Conservation (phyloP, 768 basidiomycete species). For the Hygrophorus pudorinus region DNA sequence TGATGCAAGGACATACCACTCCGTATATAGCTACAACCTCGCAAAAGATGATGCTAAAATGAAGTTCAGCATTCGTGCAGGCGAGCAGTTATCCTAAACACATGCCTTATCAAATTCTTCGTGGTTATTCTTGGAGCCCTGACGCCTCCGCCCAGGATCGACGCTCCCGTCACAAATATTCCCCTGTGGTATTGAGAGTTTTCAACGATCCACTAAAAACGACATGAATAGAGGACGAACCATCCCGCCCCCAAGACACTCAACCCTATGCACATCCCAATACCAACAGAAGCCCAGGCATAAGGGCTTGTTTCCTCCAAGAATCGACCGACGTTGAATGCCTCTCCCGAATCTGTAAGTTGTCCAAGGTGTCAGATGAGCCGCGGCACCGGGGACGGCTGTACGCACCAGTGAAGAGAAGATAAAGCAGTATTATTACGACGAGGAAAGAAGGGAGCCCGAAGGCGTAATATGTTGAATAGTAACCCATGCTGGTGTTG, state of each 20-base stretch:
- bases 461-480: conserved; percentile 49
- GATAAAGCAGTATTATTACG: conserved; percentile 67
- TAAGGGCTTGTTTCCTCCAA: conserved; percentile 92
- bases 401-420: conserved; percentile 76
- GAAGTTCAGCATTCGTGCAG: not conserved
- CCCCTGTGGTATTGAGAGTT: conserved; percentile 49
- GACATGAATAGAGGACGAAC: conserved; percentile 33
- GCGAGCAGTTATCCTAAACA: not conserved
- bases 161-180: conserved; percentile 94
- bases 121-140: conserved; percentile 88
- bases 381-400: not conserved
- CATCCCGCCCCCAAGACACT: conserved; percentile 94
- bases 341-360: conserved; percentile 66
- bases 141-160: conserved; percentile 93
- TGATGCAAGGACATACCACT: conserved; percentile 45
- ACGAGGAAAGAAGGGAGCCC: conserved; percentile 60
- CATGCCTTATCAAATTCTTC: conserved; percentile 94
- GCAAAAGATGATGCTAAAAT: conserved; percentile 89
- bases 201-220: not conserved
- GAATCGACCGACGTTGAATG: conserved; percentile 91
- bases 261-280: conserved; percentile 87
- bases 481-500: conserved; percentile 31
- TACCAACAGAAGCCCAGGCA: conserved; percentile 84
- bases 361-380: not conserved
- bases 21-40: conserved; percentile 99